These are phyloP conservation scores for Tulasnella calospora DNA, from an alignment of 768 basidiomycete species.

Conservation along the genomic window DNA sequence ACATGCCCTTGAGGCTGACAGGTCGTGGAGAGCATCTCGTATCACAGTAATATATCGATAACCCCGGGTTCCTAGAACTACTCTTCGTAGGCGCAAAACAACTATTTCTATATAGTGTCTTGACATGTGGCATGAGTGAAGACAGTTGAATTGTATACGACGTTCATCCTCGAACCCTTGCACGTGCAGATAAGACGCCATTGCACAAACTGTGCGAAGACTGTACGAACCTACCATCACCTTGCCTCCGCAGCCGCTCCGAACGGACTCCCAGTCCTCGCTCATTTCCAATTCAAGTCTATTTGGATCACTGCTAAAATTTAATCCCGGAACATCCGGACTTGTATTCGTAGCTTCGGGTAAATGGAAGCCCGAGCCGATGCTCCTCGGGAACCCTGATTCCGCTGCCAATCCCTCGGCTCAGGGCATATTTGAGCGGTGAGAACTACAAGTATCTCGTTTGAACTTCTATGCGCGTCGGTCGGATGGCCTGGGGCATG, in stretches of 20 bases:
- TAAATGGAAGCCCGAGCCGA: background rate
- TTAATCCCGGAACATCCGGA: background rate
- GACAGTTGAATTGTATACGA: background rate
- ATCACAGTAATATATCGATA: no score
- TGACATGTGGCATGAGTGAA: background rate
- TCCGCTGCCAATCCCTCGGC: background rate
- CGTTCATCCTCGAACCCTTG: background rate
- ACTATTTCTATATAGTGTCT: background rate
- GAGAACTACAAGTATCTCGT: background rate
- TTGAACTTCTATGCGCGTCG: background rate
- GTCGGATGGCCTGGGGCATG: background rate
- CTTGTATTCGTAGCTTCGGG: background rate
- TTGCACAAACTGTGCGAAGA: no score
- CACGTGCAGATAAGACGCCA: no score
- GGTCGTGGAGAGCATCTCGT: no score
- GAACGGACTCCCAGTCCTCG: background rate
- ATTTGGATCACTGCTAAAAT: background rate
- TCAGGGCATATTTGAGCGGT: background rate
- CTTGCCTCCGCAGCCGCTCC: background rate
- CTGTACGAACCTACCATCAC: no score
- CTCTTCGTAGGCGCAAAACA: no score
- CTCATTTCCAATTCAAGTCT: no score
- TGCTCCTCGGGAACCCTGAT: background rate
- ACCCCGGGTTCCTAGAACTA: no score
- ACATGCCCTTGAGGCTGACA: background rate